Evolutionary conservation across 106 monocot genomes (phyloP).

Genomic region (Dendrobium catenatum): DNA sequence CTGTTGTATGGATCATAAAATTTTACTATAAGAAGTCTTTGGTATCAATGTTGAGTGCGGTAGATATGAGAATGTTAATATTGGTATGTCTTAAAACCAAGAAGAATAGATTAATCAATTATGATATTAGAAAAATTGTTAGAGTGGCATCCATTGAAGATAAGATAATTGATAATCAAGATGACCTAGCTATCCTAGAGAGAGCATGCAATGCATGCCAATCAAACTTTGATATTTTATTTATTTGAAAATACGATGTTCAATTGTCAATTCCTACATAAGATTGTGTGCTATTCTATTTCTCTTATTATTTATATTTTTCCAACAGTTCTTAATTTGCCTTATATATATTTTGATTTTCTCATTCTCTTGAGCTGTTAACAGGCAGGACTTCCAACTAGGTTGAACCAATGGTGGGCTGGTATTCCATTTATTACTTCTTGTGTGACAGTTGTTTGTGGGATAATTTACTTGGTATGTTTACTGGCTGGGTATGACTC

Average conservation of each 20-base stretch:
- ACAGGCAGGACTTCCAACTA: conserved; percentile 57
- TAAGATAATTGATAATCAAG: background rate
- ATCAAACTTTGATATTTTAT: background rate
- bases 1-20: background rate
- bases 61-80: background rate
- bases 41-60: background rate
- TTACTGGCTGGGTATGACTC: conserved; percentile 66
- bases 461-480: conserved; percentile 53
- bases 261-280: background rate
- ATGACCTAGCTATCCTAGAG: background rate
- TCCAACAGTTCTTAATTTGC: background rate
- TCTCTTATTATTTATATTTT: background rate
- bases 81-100: background rate
- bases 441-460: conserved; percentile 48
- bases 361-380: conserved; percentile 8
- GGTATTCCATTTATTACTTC: conserved; percentile 67
- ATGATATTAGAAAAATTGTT: background rate
- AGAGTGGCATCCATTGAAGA: background rate
- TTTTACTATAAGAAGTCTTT: background rate
- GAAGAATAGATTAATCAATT: background rate
- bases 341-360: background rate
- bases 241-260: background rate
- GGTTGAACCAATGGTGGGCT: conserved; percentile 69
- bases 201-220: background rate
- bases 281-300: background rate